Evolutionary conservation across 768 basidiomycete genomes (phyloP).

Genomic region (Phylloporus scabripes): DNA sequence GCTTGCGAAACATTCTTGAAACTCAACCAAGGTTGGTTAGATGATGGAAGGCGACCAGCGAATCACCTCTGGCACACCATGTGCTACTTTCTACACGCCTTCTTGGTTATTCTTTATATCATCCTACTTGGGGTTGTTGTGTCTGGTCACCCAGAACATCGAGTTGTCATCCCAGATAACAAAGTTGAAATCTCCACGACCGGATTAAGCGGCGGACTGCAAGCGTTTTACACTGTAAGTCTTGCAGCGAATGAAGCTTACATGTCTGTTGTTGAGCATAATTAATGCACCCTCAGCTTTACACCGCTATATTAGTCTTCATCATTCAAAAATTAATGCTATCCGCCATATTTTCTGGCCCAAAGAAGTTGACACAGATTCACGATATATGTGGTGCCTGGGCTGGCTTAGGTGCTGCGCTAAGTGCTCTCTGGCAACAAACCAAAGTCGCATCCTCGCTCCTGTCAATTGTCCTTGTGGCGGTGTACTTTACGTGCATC

Average conservation of each 20-base stretch:
- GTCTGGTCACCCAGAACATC: background rate
- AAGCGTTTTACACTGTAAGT: background rate
- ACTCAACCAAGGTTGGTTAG: too few relatives aligned
- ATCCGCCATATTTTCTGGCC: background rate
- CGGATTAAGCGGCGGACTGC: background rate
- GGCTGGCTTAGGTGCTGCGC: background rate
- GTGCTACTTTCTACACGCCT: too few relatives aligned
- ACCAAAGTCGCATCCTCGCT: background rate
- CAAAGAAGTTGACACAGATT: background rate
- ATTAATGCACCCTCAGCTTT: background rate
- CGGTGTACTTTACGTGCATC: background rate
- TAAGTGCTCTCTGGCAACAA: background rate
- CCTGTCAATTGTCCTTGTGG: background rate
- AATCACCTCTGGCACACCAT: background rate
- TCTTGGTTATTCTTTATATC: background rate
- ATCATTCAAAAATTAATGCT: background rate
- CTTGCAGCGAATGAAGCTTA: background rate
- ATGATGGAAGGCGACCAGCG: background rate
- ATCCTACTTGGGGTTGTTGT: background rate
- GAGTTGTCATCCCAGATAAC: background rate
- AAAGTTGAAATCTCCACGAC: background rate
- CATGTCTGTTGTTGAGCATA: too few relatives aligned
- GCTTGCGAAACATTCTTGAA: background rate
- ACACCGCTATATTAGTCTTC: background rate
- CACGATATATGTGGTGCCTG: background rate